These are phyloP conservation scores for Cupressus sempervirens DNA, from an alignment of 75 land plant species.

Conservation along the genomic window DNA sequence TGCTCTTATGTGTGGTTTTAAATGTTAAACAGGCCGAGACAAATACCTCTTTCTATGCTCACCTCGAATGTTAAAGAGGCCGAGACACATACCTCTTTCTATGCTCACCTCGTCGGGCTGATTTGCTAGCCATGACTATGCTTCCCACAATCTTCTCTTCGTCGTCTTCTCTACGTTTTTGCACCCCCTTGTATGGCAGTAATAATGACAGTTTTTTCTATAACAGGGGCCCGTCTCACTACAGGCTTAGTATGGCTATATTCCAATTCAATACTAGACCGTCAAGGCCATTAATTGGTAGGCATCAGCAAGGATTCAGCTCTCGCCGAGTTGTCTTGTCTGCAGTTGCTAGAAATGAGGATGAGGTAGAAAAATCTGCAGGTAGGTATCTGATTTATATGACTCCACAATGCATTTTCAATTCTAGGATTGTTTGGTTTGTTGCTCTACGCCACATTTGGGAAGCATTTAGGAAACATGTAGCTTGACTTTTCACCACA, in stretches of 20 bases:
- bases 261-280: neutral
- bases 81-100: neutral
- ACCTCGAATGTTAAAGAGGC: neutral
- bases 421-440: neutral
- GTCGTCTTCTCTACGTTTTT: neutral
- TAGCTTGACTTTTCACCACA: neutral
- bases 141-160: neutral
- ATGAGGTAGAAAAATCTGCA: neutral
- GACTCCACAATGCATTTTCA: neutral
- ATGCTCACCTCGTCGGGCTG: neutral
- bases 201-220: neutral
- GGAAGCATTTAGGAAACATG: neutral
- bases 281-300: neutral
- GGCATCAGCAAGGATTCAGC: neutral
- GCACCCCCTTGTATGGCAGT: neutral
- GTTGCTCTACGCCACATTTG: neutral
- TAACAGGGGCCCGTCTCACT: neutral
- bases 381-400: neutral
- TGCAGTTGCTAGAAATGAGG: constrained; percentile 2
- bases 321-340: constrained; percentile 3
- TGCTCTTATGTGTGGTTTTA: constrained; percentile 1
- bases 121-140: neutral
- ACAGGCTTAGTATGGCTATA: neutral
- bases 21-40: neutral
- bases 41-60: neutral